Evolutionary conservation across 805 yeast genomes (phyloP).

Genomic region (Saturnispora kantuleensis): DNA sequence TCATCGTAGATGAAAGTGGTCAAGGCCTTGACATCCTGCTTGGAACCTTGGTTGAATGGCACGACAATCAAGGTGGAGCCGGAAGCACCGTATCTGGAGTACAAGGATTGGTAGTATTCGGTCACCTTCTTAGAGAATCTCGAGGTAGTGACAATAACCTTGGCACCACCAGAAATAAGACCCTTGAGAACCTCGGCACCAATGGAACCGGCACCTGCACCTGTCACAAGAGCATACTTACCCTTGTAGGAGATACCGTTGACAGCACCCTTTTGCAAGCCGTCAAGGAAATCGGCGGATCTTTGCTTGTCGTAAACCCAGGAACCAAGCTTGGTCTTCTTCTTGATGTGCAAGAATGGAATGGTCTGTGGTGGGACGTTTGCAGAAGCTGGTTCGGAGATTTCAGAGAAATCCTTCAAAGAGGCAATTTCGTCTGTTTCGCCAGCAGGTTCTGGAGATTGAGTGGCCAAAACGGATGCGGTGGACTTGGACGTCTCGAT

Average conservation of each 20-base stretch:
- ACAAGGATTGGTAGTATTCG: conserved; percentile 89
- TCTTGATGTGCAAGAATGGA: conserved; percentile 90
- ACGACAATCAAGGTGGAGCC: conserved; percentile 92
- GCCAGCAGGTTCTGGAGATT: conserved; percentile 23
- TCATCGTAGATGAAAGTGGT: conserved; percentile 78
- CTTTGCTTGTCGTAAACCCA: conserved; percentile 81
- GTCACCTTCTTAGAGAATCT: conserved; percentile 90
- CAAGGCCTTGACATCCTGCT: conserved; percentile 82
- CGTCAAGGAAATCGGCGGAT: conserved; percentile 74
- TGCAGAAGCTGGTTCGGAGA: conserved; percentile 64
- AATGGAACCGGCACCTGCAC: conserved; percentile 98
- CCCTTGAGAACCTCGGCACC: conserved; percentile 97
- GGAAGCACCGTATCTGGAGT: conserved; percentile 84
- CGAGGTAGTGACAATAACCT: conserved; percentile 92
- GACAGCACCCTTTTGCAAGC: conserved; percentile 86
- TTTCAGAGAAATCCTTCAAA: conserved; percentile 61
- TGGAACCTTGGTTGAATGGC: conserved; percentile 98
- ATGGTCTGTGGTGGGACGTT: conserved; percentile 72
- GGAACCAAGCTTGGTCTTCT: conserved; percentile 55
- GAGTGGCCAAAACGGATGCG: conserved; percentile 38
- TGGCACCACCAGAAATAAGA: conserved; percentile 94
- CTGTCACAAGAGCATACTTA: conserved; percentile 86
- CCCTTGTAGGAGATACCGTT: conserved; percentile 87
- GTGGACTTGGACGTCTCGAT: conserved; percentile 60
- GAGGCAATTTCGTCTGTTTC: conserved; percentile 78